Evolutionary conservation across 2,329 filamentous ascomycete species (phyloP), one percentile per base, ranked within the genome.

Genomic region (Aspergillus novofumigatus): DNA sequence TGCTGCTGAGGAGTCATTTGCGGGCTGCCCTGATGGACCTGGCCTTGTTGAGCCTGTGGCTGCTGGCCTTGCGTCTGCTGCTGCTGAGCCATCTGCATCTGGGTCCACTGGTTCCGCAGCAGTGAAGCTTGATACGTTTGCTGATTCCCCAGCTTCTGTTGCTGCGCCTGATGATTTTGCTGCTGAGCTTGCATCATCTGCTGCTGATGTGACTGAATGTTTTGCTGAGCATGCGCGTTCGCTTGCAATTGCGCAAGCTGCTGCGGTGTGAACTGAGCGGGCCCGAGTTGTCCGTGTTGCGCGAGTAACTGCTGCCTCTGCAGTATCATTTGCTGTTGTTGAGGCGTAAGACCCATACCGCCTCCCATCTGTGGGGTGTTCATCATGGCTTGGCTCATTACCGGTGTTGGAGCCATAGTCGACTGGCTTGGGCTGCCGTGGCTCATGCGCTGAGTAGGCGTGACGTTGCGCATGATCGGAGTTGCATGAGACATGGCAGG

Each of bases 401-500:
- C 72, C 8, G 78, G 77, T 1, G 75, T 79, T 58, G 74, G 71
- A 42, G 73, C 72, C 65, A 77, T 74, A 28, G 72, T 72, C 14
- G 74, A 70, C 35, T 70, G 71, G 45, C 69, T 73, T 10, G 78
- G 78, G 62, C 78, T 80, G 47, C 73, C 76, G 54, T 79, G 77
- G 26, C 67, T 69, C 69, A 80, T 77, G 1, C 77, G 72, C 62
- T 79, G 76, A 11, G 72, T 77, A 4, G 78, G 78, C 10, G 78
- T 80, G 5, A 72, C 75, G 60, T 80, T 77, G 53, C 76, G 72
- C 71, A 80, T 76, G 7, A 78, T 70, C 4, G 78, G 78, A 3
- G 78, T 80, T 23, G 77, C 75, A 56, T 80, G 77, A 21, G 73
- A 73, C 69, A 77, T 74, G 23, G 74, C 74, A 9, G 77, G 77